Base-by-base conservation (phyloP, 805 yeast genomes). In the Sugiyamaella valdiviana region DNA sequence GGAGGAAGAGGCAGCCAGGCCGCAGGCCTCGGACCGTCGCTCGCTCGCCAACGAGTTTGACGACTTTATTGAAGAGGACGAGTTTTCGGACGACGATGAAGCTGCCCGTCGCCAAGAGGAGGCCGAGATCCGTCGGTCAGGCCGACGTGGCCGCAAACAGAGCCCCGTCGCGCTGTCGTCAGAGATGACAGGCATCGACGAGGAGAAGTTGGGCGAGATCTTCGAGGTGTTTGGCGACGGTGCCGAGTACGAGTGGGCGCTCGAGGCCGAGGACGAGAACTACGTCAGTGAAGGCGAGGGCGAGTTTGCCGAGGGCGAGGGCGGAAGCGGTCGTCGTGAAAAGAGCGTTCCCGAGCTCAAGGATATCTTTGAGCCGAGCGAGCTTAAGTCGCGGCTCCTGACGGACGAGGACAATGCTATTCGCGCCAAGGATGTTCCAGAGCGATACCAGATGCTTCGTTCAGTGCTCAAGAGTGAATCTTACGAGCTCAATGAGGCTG, bases 191-290 rank as follows among this genome's bases (percentile, higher is more conserved):
- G 76, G 86, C 60, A 69, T 85, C 39, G 96, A 93, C 58, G 83
- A 93, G 48, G 98, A 93, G 59, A 86, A 87, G 63, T 78, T 91
- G 55, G 93, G 88, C 61, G 97, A 91, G 66, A 78, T 93, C 62
- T 89, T 82, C 61, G 99, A 93, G 64, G 87, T 93, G 12, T 93
- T 93, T 63, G 99, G 99, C 56, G 95, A 89, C 65, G 99, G 99
- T 45, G 89, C 82, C 55, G 97, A 91, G 62, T 93, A 93, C 66
- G 96, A 87, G 49, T 93, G 99, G 98, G 99, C 99, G 10, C 72
- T 93, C 48, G 96, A 88, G 61, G 93, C 87, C 23, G 96, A 90
- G 68, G 81, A 78, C n/a, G 44, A 41, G 5, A 15, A 23, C 14
- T 32, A 41, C 9, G 23, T 16, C 5, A 26, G 36, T 16, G 42